Percentiles rank a stretch among this genome's conserved stretches.
phyloP scores from a whole-genome alignment of 2,329 filamentous ascomycete species.

The Lachnellula hyalina region DNA sequence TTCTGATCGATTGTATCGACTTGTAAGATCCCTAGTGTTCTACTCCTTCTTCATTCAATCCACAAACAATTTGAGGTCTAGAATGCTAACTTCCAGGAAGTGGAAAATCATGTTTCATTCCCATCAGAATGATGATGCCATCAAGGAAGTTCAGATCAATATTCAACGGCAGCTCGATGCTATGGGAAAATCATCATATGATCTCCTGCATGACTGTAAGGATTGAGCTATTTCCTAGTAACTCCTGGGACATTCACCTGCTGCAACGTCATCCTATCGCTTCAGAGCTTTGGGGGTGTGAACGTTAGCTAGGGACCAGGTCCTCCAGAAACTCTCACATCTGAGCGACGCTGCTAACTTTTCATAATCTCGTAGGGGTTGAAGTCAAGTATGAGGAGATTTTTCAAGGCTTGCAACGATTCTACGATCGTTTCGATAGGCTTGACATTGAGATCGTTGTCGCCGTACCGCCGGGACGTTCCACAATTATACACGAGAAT shows the following conservation, averaged over 20 bases:
- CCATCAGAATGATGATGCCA: not conserved
- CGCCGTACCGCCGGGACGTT: constrained; percentile 14
- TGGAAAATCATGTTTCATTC: too few species aligned
- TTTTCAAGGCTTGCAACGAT: not conserved
- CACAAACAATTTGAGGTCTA: not conserved
- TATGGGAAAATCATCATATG: not conserved
- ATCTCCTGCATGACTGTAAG: constrained; percentile 6
- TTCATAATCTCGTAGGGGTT: not conserved
- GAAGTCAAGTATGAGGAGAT: not conserved
- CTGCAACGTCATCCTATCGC: not conserved
- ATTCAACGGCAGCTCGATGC: not conserved
- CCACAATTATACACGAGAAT: constrained; percentile 8
- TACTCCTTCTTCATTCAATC: too few species aligned
- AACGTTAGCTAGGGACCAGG: too few species aligned
- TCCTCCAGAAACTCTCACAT: not conserved
- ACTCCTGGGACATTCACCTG: not conserved
- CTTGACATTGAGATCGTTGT: constrained; percentile 9
- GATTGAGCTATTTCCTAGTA: not conserved
- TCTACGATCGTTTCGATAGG: not conserved
- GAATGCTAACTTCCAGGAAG: not conserved
- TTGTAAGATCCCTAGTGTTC: not conserved
- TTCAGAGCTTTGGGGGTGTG: too few species aligned
- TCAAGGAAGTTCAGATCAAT: constrained; percentile 1
- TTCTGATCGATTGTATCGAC: not conserved
- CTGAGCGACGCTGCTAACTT: not conserved